phyloP scores from a whole-genome alignment of 176 grass and related monocot genomes.

The Puya raimondii region DNA sequence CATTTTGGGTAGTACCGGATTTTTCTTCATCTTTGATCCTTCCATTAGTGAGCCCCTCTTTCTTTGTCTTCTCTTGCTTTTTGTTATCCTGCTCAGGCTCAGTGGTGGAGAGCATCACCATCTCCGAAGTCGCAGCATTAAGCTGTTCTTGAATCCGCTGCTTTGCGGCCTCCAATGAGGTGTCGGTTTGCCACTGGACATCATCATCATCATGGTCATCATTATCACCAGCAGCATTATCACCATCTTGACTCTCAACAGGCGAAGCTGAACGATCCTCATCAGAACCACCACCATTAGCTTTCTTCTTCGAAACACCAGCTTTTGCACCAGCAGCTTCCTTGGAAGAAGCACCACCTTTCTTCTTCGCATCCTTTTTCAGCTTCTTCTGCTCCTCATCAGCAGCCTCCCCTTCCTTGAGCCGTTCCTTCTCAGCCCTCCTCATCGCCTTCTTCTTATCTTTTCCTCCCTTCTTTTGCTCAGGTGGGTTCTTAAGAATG shows the following conservation, averaged over 20 bases:
- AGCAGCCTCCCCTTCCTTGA: constrained; percentile 77
- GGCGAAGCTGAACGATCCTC: constrained; percentile 59
- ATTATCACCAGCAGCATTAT: constrained; percentile 29
- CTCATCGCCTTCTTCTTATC: constrained; percentile 69
- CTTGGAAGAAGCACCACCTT: constrained; percentile 16
- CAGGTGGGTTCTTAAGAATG: constrained; percentile 60
- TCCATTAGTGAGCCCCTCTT: constrained; percentile 6
- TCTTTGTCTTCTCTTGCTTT: constrained; percentile 14
- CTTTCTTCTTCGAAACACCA: constrained; percentile 27
- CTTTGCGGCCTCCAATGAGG: constrained; percentile 56
- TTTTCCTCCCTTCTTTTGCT: constrained; percentile 65
- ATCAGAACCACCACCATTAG: constrained; percentile 35
- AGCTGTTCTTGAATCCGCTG: constrained; percentile 75
- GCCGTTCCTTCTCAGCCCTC: constrained; percentile 74
- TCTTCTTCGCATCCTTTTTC: constrained; percentile 73
- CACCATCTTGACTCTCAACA: constrained; percentile 29
- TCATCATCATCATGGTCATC: constrained; percentile 44
- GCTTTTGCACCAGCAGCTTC: constrained; percentile 16
- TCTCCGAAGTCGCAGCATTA: constrained; percentile 68
- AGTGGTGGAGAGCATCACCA: constrained; percentile 63
- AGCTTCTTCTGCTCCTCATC: constrained; percentile 84
- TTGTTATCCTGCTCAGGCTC: constrained; percentile 32
- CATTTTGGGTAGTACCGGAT: constrained; percentile 11
- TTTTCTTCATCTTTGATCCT: neutral
- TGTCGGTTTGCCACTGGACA: constrained; percentile 81